A percentile compares a stretch with the other conserved stretches of the same genome.
phyloP scores from a whole-genome alignment of 352 stramenopile species.

The Phytophthora aleatoria region DNA sequence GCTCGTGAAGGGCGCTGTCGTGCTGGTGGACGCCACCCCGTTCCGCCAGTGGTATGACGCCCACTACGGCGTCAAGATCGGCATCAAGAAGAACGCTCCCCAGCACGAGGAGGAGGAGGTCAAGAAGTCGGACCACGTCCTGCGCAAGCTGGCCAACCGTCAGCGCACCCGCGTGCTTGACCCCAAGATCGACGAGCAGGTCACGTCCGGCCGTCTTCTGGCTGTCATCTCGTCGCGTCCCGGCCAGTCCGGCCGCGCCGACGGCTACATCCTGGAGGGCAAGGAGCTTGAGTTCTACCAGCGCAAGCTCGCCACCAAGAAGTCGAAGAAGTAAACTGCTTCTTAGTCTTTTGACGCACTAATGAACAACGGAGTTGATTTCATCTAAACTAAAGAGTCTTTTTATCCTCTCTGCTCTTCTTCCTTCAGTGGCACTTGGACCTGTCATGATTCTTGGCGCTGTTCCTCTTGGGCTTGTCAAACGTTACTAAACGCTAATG shows the following conservation, averaged over 20 bases:
- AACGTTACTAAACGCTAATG: too few species aligned
- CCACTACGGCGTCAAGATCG: constrained; percentile 97
- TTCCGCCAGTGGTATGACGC: constrained; percentile 99
- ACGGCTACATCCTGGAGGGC: constrained; percentile 99
- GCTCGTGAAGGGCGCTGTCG: constrained; percentile 98
- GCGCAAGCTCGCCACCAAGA: constrained; percentile 98
- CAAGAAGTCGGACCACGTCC: constrained; percentile 94
- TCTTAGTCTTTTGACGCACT: constrained; percentile 28
- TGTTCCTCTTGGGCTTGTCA: too few species aligned
- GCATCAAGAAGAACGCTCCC: constrained; percentile 86
- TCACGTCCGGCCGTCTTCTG: constrained; percentile 95
- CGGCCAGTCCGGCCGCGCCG: constrained; percentile 97
- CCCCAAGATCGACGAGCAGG: constrained; percentile 96
- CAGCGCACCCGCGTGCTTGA: constrained; percentile 95
- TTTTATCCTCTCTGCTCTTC: constrained; percentile 7
- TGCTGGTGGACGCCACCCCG: constrained; percentile 98
- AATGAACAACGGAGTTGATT: constrained; percentile 60
- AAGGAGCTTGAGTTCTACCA: constrained; percentile 99
- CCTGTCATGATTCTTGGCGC: too few species aligned
- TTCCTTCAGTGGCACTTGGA: too few species aligned
- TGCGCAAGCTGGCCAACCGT: constrained; percentile 93
- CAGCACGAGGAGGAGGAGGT: constrained; percentile 82
- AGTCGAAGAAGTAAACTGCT: constrained; percentile 95
- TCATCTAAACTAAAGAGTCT: constrained; percentile 35
- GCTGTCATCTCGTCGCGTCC: constrained; percentile 98